A percentile compares a stretch with the other conserved stretches of the same genome.
phyloP scores from a whole-genome alignment of 352 stramenopile genomes.

The Globisporangium iwayamae region DNA sequence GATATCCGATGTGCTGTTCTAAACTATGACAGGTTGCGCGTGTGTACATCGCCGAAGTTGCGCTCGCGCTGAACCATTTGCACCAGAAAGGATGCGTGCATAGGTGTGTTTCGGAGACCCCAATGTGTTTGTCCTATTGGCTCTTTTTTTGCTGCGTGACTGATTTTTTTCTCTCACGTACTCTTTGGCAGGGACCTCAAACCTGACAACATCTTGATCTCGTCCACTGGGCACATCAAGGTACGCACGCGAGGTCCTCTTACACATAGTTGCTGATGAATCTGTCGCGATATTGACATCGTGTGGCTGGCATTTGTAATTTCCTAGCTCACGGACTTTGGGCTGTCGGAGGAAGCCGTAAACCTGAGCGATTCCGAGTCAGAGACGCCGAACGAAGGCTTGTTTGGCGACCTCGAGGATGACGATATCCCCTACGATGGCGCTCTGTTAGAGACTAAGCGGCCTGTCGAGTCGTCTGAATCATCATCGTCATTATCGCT shows the following conservation, averaged over 20 bases:
- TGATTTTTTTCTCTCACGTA: constrained; percentile 9
- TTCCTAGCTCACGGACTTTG: constrained; percentile 81
- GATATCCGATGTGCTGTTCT: neutral
- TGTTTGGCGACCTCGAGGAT: constrained; percentile 19
- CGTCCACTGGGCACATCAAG: constrained; percentile 85
- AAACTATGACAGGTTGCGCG: constrained; percentile 55
- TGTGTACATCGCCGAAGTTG: constrained; percentile 87
- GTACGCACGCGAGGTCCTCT: constrained; percentile 27
- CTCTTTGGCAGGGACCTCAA: constrained; percentile 72
- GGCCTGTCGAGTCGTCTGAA: constrained; percentile 7
- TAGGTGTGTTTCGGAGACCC: constrained; percentile 26
- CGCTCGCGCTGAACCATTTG: constrained; percentile 82
- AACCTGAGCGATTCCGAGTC: constrained; percentile 39
- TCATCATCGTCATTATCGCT: neutral
- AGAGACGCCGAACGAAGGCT: constrained; percentile 18
- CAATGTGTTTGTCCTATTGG: neutral
- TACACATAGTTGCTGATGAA: neutral
- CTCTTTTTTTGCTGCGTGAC: neutral
- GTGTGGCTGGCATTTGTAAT: neutral
- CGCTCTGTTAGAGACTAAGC: neutral
- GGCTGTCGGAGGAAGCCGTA: constrained; percentile 79
- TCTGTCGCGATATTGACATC: neutral
- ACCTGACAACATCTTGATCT: constrained; percentile 89
- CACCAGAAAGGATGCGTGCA: constrained; percentile 85
- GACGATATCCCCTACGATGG: neutral